Conservation (phyloP, 2,329 filamentous ascomycete species). For the Cadophora malorum region DNA sequence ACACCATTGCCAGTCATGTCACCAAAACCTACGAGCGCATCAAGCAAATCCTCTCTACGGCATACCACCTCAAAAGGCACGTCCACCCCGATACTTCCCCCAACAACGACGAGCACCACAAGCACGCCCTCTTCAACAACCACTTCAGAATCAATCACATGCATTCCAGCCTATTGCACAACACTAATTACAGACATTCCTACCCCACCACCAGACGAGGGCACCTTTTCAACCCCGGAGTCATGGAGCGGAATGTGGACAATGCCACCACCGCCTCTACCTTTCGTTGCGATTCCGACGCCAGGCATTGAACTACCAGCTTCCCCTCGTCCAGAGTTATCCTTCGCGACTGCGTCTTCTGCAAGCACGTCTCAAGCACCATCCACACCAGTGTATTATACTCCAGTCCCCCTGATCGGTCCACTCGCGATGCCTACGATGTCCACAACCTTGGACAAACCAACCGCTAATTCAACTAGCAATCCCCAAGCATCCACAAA, state of each 20-base stretch:
- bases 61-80: neutral
- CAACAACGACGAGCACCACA: neutral
- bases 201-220: neutral
- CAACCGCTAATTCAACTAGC: neutral
- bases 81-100: neutral
- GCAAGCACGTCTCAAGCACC: neutral
- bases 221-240: neutral
- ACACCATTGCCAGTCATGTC: neutral
- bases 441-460: neutral
- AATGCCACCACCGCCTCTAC: neutral
- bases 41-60: too few relatives aligned
- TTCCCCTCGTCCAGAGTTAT: neutral
- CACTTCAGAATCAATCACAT: neutral
- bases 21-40: too few relatives aligned
- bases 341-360: neutral
- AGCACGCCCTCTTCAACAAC: neutral
- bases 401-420: neutral
- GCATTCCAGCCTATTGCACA: neutral
- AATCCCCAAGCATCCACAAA: neutral
- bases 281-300: neutral
- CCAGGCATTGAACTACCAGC: neutral
- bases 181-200: neutral
- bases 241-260: neutral
- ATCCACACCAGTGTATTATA: neutral
- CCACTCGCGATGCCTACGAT: neutral